Base-by-base conservation (phyloP, 345 rosid species). In the Geranium rotundifolium region DNA sequence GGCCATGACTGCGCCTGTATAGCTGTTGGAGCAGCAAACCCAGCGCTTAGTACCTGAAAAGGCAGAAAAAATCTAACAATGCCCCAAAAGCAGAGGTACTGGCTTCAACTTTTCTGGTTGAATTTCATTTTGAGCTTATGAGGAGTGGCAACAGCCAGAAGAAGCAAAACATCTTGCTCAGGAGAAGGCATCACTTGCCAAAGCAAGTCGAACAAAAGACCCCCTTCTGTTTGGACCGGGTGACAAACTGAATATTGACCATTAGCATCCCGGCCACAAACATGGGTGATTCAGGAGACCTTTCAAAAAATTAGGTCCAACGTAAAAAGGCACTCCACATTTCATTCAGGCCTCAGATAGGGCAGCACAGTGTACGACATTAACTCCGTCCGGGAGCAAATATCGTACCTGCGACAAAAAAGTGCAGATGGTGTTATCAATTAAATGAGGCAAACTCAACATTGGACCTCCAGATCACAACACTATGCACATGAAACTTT, bases 1-100 rank as follows among this genome's bases (percentile, higher is more conserved):
- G 99, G 97, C 99, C 99, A 93, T 9, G 99, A 90, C 74, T 90
- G 97, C 63, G 99, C 99, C 82, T 93, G 99, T 79, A 93, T 93
- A 64, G 99, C 97, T 58, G 99, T 93, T 49, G 99, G 99, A 49
- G 90, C 76, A 80, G 91, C 69, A 73, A 93, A 93, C 60, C 99
- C 99, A 62, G 99, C 99, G 80, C 29, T 77, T 63, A 76, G 87
- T 76, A 86, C 91, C 99, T 93, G 88, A 83, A 90, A 81, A 83
- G 71, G 81, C 70, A 81, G 12, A 7, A 46, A 79, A 80, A 80
- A 78, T 65, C 71, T 84, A 77, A 72, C 75, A 80, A 72, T 17
- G 72, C 75, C 65, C 76, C 29, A 69, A 83, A 56, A 83, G 85
- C 77, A 74, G 77, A 74, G 63, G 73, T 63, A 70, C 75, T 69